phyloP scores from a whole-genome alignment of 345 rosid species.

The Corchorus olitorius region DNA sequence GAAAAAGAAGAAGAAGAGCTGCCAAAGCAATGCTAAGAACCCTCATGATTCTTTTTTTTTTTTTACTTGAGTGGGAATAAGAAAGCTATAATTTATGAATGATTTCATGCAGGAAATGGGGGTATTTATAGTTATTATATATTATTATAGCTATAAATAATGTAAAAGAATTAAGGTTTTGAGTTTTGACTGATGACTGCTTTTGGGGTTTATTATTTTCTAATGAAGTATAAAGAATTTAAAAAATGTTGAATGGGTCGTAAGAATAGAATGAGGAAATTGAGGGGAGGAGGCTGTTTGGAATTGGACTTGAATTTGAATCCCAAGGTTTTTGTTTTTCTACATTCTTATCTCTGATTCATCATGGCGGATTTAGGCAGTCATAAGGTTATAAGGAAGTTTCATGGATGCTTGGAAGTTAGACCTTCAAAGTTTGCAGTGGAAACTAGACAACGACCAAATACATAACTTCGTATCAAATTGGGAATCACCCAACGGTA shows the following conservation, averaged over 20 bases:
- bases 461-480: too few relatives aligned
- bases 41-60: conserved; percentile 26
- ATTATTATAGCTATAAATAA: conserved; percentile 8
- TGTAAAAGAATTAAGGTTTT: neutral
- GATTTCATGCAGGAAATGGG: neutral
- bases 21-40: conserved; percentile 23
- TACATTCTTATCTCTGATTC: neutral
- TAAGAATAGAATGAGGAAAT: neutral
- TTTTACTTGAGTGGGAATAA: too few relatives aligned
- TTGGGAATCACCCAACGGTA: too few relatives aligned
- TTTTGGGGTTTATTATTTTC: conserved; percentile 1
- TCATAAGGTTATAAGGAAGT: neutral
- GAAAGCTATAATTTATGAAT: neutral
- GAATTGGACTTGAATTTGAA: conserved; percentile 15
- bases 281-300: neutral
- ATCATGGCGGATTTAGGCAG: neutral
- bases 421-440: neutral
- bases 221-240: neutral
- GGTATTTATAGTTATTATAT: neutral
- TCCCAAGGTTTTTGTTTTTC: neutral
- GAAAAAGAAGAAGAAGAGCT: conserved; percentile 25
- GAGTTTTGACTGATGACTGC: conserved; percentile 41
- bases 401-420: neutral
- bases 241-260: conserved; percentile 28
- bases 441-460: neutral